phyloP scores from a whole-genome alignment of 495 filamentous ascomycete species.

The Oidiodendron maius region DNA sequence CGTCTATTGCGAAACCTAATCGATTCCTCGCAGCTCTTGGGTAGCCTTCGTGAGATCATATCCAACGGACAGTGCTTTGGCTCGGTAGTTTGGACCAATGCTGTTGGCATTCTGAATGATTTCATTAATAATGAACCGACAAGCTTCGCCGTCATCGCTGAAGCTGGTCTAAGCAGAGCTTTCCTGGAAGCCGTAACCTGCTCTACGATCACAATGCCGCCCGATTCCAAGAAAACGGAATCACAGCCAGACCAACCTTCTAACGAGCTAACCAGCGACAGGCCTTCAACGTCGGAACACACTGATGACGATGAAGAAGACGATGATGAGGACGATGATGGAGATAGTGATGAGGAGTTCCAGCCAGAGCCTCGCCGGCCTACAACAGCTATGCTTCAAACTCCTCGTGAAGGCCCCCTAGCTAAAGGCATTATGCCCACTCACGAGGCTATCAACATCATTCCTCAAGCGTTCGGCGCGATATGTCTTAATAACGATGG shows the following conservation, averaged over 20 bases:
- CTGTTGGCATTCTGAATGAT: slow-evolving; percentile 82
- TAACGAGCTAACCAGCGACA: background rate
- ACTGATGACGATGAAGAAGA: slow-evolving; percentile 16
- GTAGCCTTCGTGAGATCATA: slow-evolving; percentile 74
- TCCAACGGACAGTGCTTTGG: slow-evolving; percentile 73
- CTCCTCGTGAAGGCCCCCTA: slow-evolving; percentile 37
- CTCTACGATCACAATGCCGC: slow-evolving; percentile 18
- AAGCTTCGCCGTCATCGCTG: slow-evolving; percentile 89
- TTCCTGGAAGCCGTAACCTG: slow-evolving; percentile 78
- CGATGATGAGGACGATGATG: slow-evolving; percentile 7
- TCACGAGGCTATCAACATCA: slow-evolving; percentile 75
- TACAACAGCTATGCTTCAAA: slow-evolving; percentile 24
- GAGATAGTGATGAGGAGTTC: slow-evolving; percentile 6
- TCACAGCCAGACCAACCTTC: background rate
- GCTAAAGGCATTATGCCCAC: slow-evolving; percentile 77
- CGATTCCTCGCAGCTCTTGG: slow-evolving; percentile 80
- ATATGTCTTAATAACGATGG: slow-evolving; percentile 87
- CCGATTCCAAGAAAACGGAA: slow-evolving; percentile 6
- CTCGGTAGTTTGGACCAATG: slow-evolving; percentile 87
- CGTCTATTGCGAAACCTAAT: slow-evolving; percentile 87
- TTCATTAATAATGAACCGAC: slow-evolving; percentile 99
- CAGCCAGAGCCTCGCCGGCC: slow-evolving; percentile 12
- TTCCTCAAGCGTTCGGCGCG: slow-evolving; percentile 84
- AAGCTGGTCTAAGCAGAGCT: slow-evolving; percentile 82
- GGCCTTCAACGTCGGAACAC: background rate